Evolutionary conservation across 257 asterid species (phyloP), one percentile per base, ranked within the genome.

Genomic region (Asclepias syriaca): DNA sequence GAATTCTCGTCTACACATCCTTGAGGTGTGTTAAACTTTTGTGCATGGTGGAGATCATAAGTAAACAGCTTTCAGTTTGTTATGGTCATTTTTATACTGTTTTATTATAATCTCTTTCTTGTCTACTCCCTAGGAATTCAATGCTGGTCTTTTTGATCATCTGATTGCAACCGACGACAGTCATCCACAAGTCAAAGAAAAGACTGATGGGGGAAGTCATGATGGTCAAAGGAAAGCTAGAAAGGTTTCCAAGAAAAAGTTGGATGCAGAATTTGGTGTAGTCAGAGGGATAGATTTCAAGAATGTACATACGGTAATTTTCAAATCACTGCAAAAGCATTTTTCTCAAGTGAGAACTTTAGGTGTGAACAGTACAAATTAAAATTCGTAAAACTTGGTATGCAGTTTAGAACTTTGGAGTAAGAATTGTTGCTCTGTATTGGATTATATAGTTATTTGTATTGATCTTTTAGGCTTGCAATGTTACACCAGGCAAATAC

Each of bases 201-300:
- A 80, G 15, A 81, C 78, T 73, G 84, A 84, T 29, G 75, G 73
- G 74, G 89, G 82, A 82, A 81, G 69, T 72, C 81, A 27, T 16
- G 69, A 69, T 71, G 78, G 85, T 19, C 63, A n/a, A n/a, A 92
- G 83, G 77, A 92, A 86, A 78, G 76, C 87, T 59, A 89, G 73
- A 80, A 87, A 71, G 70, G 76, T 76, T 73, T 65, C 87, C 73
- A 94, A 88, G 88, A 74, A 58, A 50, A 94, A 89, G 79, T 70
- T 88, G 77, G 98, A 91, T 77, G 84, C 92, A 58, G 97, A 95
- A 85, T 92, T 95, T 39, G 98, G 99, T 71, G 98, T 92, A n/a
- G 97, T 88, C 49, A 87, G 98, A 87, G 99, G 99, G 77, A 81
- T 95, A 72, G 98, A 91, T 88, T 92, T 95, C 86, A 95, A 95